Evolutionary conservation across 345 rosid species (phyloP).

Genomic region (Turnera subulata): DNA sequence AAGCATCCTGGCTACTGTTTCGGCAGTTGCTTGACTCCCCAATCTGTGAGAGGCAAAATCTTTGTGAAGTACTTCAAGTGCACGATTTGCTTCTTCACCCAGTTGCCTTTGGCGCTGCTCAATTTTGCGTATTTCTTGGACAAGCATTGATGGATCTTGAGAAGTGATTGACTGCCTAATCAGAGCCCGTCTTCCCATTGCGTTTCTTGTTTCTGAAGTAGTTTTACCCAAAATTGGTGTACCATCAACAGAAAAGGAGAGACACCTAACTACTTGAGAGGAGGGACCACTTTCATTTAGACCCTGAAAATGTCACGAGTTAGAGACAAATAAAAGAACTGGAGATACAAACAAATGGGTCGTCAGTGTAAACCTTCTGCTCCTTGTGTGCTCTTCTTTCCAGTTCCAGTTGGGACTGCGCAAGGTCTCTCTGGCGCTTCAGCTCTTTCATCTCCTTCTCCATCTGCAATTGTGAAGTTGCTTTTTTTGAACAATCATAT

Average conservation of each 20-base stretch:
- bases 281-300: slow-evolving; percentile 54
- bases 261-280: slow-evolving; percentile 66
- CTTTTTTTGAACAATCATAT: too few relatives aligned
- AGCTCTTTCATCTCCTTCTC: slow-evolving; percentile 82
- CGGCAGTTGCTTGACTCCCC: slow-evolving; percentile 79
- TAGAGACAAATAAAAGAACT: slow-evolving; percentile 4
- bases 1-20: slow-evolving; percentile 70
- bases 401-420: slow-evolving; percentile 67
- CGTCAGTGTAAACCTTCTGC: slow-evolving; percentile 47
- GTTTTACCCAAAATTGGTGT: slow-evolving; percentile 36
- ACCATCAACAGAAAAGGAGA: slow-evolving; percentile 48
- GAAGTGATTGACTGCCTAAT: slow-evolving; percentile 65
- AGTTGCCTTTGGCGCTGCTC: slow-evolving; percentile 81
- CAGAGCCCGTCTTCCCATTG: slow-evolving; percentile 40
- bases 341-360: neutral
- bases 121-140: slow-evolving; percentile 77
- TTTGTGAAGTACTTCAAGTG: slow-evolving; percentile 87
- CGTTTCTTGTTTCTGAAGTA: slow-evolving; percentile 33
- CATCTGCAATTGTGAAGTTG: slow-evolving; percentile 47
- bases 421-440: slow-evolving; percentile 91
- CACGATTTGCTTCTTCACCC: slow-evolving; percentile 87
- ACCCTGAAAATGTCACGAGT: slow-evolving; percentile 37
- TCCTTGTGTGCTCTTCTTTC: slow-evolving; percentile 70
- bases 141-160: slow-evolving; percentile 68
- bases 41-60: slow-evolving; percentile 75